These are phyloP conservation scores for Extremus antarcticus DNA, from an alignment of 495 filamentous ascomycete species.

Conservation along the genomic window DNA sequence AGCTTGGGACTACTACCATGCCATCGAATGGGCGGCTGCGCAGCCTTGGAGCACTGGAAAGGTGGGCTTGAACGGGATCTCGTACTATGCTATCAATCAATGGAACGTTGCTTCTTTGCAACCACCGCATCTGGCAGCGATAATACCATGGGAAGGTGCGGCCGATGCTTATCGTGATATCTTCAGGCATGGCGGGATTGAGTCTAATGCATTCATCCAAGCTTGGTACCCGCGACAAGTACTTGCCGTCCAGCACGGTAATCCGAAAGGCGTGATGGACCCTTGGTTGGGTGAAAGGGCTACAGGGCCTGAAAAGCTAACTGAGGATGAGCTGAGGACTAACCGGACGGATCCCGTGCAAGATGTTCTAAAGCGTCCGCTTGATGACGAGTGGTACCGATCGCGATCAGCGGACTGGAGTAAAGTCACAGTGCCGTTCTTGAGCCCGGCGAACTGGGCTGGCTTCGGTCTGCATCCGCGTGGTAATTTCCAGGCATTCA, in stretches of 20 bases:
- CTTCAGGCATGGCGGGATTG: slow-evolving; percentile 54
- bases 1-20: slow-evolving; percentile 48
- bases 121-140: slow-evolving; percentile 47
- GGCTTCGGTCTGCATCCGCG: slow-evolving; percentile 51
- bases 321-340: slow-evolving; percentile 55
- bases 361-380: slow-evolving; percentile 41
- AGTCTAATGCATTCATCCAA: slow-evolving; percentile 43
- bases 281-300: neutral
- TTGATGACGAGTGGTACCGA: slow-evolving; percentile 39
- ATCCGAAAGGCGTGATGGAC: neutral
- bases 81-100: slow-evolving; percentile 53
- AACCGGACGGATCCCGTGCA: slow-evolving; percentile 49
- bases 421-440: slow-evolving; percentile 50
- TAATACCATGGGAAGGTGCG: slow-evolving; percentile 62
- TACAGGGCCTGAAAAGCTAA: slow-evolving; percentile 23
- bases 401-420: slow-evolving; percentile 45
- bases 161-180: slow-evolving; percentile 55
- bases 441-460: slow-evolving; percentile 54
- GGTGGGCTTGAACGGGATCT: slow-evolving; percentile 51
- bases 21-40: slow-evolving; percentile 54
- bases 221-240: slow-evolving; percentile 25
- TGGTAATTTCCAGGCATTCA: slow-evolving; percentile 52
- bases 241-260: neutral
- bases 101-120: slow-evolving; percentile 53
- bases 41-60: slow-evolving; percentile 52